phyloP scores from a whole-genome alignment of 2,329 filamentous ascomycete species.

The Cryphonectria radicalis region DNA sequence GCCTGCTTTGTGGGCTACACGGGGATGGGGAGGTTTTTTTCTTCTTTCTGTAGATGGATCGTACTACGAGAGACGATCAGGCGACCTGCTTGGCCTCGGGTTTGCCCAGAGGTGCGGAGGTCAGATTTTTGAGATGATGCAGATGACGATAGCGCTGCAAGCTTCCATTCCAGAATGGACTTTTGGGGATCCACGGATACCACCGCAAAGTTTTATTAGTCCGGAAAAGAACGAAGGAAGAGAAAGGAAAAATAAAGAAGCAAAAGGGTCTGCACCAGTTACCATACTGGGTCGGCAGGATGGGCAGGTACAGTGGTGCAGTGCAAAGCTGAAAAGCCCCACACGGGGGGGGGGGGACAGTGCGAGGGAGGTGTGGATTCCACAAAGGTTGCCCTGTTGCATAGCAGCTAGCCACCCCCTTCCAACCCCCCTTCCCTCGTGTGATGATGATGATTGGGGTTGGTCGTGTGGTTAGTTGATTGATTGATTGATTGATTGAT shows the following conservation, averaged over 20 bases:
- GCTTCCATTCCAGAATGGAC: background rate
- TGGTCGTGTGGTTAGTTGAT: background rate
- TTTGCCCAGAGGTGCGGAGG: background rate
- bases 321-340: background rate
- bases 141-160: constrained; percentile 6
- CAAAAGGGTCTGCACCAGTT: constrained; percentile 3
- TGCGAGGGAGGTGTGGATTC: constrained; percentile 5
- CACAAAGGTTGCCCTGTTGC: background rate
- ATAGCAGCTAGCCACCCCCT: background rate
- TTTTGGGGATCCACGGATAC: background rate
- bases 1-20: constrained; percentile 8
- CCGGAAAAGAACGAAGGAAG: background rate
- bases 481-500: background rate
- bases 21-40: background rate
- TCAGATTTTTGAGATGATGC: background rate
- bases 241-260: too few species aligned
- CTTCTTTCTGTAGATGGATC: background rate
- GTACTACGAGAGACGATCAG: background rate
- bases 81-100: background rate
- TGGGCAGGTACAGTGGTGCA: constrained; percentile 2
- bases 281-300: background rate
- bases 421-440: background rate
- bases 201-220: constrained; percentile 3
- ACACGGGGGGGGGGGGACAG: background rate
- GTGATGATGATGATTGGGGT: background rate